Base-by-base conservation (phyloP, 2,329 filamentous ascomycete genomes). In the Hypoxylon sp. region DNA sequence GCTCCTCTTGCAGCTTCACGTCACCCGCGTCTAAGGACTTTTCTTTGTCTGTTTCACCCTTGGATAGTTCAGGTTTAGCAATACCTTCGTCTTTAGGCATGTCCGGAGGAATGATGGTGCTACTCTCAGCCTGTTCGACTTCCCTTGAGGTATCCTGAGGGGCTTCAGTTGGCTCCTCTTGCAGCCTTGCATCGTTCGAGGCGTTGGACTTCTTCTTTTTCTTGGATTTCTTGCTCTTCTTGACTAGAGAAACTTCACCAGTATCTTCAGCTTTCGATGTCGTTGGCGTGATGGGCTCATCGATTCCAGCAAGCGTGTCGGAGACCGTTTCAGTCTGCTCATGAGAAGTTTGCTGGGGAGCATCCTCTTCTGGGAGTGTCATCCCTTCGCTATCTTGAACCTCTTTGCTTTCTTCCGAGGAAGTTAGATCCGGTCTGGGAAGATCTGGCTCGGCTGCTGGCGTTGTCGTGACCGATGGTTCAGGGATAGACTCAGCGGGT, bases 361-460 rank as follows among this genome's bases (percentile, higher is more conserved):
- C 21, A 41, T 60, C 27, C 15, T 51, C 37, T 17, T 65, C 65
- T 40, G 35, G 58, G 20, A 41, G 42, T 18, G 47, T 54, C 29
- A 45, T 49, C 6, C 54, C 59, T 33, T 68, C 73, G 17, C 68
- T 67, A 48, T 62, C 65, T 63, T 75, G 74, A 52, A 71, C 73
- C 55, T 73, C 75, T 60, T 74, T 74, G 45, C 48, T 63, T 54
- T 75, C 73, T 60, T 74, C 74, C 29, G 64, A n/a, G n/a, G n/a
- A n/a, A n/a, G n/a, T n/a, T 54, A 18, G 54, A 48, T 24, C 24
- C 42, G 13, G 52, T 29, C n/a, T 67, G 52, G 38, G 61, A 33
- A 33, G 2, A 10, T 41, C 46, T 11, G 31, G 8, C 38, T 48
- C 41, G 2, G 51, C 45, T 11, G 18, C 18, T 3, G 41, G 47